phyloP scores from a whole-genome alignment of 2,329 filamentous ascomycete genomes.

The Arachnopeziza araneosa region DNA sequence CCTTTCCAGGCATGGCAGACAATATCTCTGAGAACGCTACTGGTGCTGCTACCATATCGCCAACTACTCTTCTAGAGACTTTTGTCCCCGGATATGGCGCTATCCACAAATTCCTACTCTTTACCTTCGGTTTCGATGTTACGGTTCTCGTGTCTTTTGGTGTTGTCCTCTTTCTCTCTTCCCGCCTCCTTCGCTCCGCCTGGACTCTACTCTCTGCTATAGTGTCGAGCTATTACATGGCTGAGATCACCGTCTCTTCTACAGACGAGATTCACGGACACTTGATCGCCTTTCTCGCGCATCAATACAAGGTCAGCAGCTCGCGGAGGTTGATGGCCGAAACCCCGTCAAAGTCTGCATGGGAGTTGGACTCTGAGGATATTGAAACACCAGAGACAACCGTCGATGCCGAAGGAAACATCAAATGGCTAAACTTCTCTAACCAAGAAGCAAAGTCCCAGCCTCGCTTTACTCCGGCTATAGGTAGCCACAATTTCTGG shows the following conservation, averaged over 20 bases:
- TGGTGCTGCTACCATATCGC: slow-evolving; percentile 8
- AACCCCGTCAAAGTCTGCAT: slow-evolving; percentile 48
- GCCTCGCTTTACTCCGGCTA: slow-evolving; percentile 48
- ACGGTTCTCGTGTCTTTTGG: slow-evolving; percentile 26
- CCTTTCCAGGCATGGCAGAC: slow-evolving; percentile 11
- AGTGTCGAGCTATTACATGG: slow-evolving; percentile 43
- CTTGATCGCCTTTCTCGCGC: slow-evolving; percentile 52
- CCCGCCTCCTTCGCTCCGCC: slow-evolving; percentile 35
- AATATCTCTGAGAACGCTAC: slow-evolving; percentile 9
- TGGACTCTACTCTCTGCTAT: slow-evolving; percentile 33
- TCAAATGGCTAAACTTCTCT: slow-evolving; percentile 52
- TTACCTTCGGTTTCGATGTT: slow-evolving; percentile 27
- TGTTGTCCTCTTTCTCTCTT: slow-evolving; percentile 35
- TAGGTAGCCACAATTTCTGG: slow-evolving; percentile 51
- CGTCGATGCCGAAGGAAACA: slow-evolving; percentile 29
- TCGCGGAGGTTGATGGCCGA: slow-evolving; percentile 51
- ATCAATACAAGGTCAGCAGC: slow-evolving; percentile 45
- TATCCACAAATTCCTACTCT: slow-evolving; percentile 27
- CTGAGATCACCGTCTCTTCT: slow-evolving; percentile 47
- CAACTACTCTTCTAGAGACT: slow-evolving; percentile 26
- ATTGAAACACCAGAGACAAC: slow-evolving; percentile 41
- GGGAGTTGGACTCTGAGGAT: slow-evolving; percentile 42
- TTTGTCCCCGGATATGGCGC: slow-evolving; percentile 30
- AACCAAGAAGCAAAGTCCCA: slow-evolving; percentile 48
- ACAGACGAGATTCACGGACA: slow-evolving; percentile 54